Percentiles rank a stretch among this genome's conserved stretches.
Conservation (phyloP, 352 stramenopile species). For the Phytopythium vexans region DNA sequence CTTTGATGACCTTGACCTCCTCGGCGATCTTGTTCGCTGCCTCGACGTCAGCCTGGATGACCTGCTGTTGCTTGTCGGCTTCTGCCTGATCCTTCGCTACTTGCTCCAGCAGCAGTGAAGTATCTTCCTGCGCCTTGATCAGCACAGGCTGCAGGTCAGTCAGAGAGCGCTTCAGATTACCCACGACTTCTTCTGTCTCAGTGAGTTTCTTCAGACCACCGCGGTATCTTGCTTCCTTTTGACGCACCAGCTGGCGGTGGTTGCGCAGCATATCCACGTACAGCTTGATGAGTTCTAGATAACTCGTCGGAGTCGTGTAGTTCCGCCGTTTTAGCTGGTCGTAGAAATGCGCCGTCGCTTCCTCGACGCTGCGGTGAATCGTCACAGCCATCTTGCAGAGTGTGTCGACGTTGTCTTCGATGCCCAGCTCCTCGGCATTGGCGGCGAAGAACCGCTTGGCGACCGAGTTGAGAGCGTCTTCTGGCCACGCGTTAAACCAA, state of each 20-base stretch:
- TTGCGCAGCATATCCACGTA: constrained; percentile 91
- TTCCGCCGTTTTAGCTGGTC: constrained; percentile 86
- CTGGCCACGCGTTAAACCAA: constrained; percentile 95
- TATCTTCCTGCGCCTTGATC: constrained; percentile 88
- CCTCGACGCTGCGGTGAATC: constrained; percentile 92
- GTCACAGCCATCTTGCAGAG: constrained; percentile 92
- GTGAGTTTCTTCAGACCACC: constrained; percentile 90
- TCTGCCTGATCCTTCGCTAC: constrained; percentile 90
- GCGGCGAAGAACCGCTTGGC: constrained; percentile 87
- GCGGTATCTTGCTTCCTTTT: constrained; percentile 79
- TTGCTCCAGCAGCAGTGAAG: constrained; percentile 74
- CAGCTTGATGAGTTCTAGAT: constrained; percentile 93
- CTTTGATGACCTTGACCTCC: constrained; percentile 92
- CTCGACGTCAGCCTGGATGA: constrained; percentile 90
- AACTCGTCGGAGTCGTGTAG: constrained; percentile 95
- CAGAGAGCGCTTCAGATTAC: constrained; percentile 88
- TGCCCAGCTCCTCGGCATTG: constrained; percentile 82
- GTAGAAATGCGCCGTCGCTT: constrained; percentile 75
- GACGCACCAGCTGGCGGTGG: constrained; percentile 79
- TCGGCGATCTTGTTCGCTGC: constrained; percentile 89
- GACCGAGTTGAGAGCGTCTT: constrained; percentile 92
- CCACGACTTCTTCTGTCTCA: constrained; percentile 92
- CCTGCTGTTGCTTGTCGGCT: constrained; percentile 88
- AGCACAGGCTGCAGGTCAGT: constrained; percentile 92
- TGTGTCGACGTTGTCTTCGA: constrained; percentile 85